Evolutionary conservation across 805 yeast genomes (phyloP).

Genomic region (Suhomyces faveliae): DNA sequence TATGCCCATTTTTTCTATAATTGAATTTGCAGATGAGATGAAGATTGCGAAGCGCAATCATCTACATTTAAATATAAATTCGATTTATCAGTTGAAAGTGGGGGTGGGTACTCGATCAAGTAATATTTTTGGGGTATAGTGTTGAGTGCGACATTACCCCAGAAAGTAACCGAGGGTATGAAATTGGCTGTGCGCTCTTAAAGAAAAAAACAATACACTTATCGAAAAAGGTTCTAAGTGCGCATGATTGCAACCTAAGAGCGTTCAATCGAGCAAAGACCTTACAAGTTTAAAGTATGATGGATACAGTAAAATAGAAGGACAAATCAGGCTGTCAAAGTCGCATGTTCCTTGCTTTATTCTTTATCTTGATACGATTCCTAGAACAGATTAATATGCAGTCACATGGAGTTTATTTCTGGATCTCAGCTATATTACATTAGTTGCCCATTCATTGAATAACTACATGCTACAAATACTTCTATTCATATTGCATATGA

Average conservation of each 20-base stretch:
- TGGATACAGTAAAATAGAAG: neutral
- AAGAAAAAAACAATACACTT: neutral
- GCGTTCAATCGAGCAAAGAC: too few species aligned
- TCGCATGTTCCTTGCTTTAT: neutral
- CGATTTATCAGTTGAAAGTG: constrained; percentile 3
- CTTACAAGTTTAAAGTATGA: neutral
- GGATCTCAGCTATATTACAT: neutral
- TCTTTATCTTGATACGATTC: neutral
- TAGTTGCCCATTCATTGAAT: neutral
- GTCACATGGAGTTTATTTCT: neutral
- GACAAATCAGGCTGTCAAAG: neutral
- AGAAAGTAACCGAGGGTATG: neutral
- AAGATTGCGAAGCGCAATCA: neutral
- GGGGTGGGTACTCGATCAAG: constrained; percentile 2
- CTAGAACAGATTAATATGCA: neutral
- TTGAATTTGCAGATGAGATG: neutral
- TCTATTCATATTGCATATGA: neutral
- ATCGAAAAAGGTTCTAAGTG: neutral
- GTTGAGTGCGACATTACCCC: neutral
- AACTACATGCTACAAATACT: neutral
- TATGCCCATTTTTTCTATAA: neutral
- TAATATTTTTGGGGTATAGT: neutral
- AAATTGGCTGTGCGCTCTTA: neutral
- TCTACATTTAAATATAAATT: neutral
- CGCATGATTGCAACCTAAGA: too few species aligned